Base-by-base conservation (phyloP, 345 rosid genomes). In the Acer saccharum region DNA sequence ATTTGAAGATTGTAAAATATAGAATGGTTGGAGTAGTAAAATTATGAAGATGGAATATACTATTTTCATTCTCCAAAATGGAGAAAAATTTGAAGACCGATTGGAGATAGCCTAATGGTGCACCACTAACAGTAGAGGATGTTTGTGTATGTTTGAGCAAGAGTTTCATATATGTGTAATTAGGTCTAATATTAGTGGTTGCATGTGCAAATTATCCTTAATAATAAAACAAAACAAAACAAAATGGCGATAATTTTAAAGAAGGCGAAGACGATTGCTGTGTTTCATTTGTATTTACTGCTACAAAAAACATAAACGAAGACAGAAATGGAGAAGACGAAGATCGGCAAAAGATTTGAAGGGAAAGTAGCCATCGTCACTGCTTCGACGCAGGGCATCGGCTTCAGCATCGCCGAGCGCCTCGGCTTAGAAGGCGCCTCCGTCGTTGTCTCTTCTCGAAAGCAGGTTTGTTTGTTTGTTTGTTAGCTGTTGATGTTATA, bases 331-430 rank as follows among this genome's bases (percentile, higher is more conserved):
- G 89, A 79, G 84, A 83, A 79, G 82, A 74, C 71, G 76, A 80
- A 77, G 72, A 25, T 70, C 43, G 82, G 88, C 48, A 82, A 83
- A 70, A 86, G 98, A 77, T 88, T 94, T 43, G 88, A 84, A 61
- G 95, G 97, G 16, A 93, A 94, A 79, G 98, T 94, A 0, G 97
- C 95, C 50, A 87, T 96, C 39, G 97, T 94, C 62, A 94, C 97
- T 3, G 99, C 97, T 48, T 96, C 99, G 2, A 94, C 99, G 52
- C 97, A 96, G 79, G 99, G 99, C 7, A 96, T 94, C 79, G 98
- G 99, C 73, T 84, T 90, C 77, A 78, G 84, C 77, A 91, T 94
- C 72, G 91, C 94, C 4, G 88, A 86, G 79, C 94, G 97, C 35
- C 89, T 96, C 27, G 98, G 92, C 71, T 83, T 84, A 29, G 99